These are phyloP conservation scores for Helotiales sp. DNA, from an alignment of 2,329 filamentous ascomycete genomes.

Conservation along the genomic window DNA sequence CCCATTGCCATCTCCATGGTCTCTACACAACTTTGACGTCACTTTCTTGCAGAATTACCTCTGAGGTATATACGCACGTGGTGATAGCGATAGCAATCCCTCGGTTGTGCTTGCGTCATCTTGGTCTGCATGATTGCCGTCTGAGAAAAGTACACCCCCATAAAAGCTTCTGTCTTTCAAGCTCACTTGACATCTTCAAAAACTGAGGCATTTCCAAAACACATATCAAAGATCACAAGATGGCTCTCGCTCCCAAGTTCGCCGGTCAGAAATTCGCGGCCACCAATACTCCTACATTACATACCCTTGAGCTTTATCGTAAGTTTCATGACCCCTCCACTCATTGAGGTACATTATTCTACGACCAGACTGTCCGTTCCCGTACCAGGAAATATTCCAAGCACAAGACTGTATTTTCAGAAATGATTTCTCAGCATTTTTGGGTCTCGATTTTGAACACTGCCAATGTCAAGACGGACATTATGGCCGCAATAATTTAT, in stretches of 20 bases:
- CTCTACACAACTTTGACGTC: no score
- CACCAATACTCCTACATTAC: slow-evolving; percentile 45
- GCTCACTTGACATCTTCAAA: background rate
- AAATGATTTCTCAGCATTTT: no score
- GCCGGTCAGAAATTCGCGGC: slow-evolving; percentile 64
- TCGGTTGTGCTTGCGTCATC: background rate
- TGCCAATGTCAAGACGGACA: no score
- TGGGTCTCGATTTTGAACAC: no score
- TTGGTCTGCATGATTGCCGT: background rate
- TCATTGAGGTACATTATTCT: no score
- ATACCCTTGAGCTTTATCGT: slow-evolving; percentile 64
- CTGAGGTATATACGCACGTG: background rate
- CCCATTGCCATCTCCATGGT: no score
- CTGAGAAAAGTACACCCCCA: background rate
- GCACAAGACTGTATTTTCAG: no score
- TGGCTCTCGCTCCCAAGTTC: slow-evolving; percentile 79
- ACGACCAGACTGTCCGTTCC: no score
- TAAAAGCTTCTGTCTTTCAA: background rate
- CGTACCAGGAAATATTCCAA: no score
- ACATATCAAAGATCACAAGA: slow-evolving; percentile 36
- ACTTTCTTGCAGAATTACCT: no score
- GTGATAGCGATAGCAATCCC: background rate
- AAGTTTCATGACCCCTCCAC: background rate
- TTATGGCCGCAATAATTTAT: no score
- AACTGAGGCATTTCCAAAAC: background rate